A percentile compares a stretch with the other conserved stretches of the same genome.
phyloP scores from a whole-genome alignment of 177 flowering plant genomes.

The Vitis hybrid region DNA sequence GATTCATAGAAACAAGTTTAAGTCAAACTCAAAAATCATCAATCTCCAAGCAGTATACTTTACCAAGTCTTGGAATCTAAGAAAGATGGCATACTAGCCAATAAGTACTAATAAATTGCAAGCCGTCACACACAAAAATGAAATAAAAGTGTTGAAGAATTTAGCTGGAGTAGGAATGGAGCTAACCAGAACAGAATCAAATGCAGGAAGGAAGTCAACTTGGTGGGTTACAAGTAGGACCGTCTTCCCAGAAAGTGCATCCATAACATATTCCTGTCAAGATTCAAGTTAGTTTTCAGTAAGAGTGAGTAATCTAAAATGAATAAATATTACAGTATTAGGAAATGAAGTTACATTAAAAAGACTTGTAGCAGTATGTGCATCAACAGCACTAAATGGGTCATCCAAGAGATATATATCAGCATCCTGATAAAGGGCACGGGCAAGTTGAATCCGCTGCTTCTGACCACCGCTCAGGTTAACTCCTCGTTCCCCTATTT shows the following conservation, averaged over 20 bases:
- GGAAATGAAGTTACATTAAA: constrained; percentile 32
- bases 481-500: constrained; percentile 71
- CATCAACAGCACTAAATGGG: constrained; percentile 57
- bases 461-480: constrained; percentile 84
- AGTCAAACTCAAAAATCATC: too few species aligned
- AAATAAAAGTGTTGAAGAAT: too few species aligned
- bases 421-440: constrained; percentile 58
- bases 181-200: constrained; percentile 2
- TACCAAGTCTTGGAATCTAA: too few species aligned
- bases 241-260: constrained; percentile 1
- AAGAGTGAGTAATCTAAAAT: too few species aligned
- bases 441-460: constrained; percentile 70
- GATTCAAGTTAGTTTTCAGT: too few species aligned
- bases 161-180: too few species aligned
- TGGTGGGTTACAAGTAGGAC: constrained; percentile 11
- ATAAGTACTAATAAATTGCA: too few species aligned
- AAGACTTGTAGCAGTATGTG: constrained; percentile 46
- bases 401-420: constrained; percentile 56
- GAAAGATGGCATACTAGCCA: too few species aligned
- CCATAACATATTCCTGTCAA: constrained; percentile 10
- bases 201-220: constrained; percentile 11
- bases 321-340: too few species aligned
- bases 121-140: too few species aligned
- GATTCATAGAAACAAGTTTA: too few species aligned
- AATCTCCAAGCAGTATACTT: too few species aligned